Evolutionary conservation across 2,329 filamentous ascomycete genomes (phyloP).

Genomic region (Macrophomina pseudophaseolina): DNA sequence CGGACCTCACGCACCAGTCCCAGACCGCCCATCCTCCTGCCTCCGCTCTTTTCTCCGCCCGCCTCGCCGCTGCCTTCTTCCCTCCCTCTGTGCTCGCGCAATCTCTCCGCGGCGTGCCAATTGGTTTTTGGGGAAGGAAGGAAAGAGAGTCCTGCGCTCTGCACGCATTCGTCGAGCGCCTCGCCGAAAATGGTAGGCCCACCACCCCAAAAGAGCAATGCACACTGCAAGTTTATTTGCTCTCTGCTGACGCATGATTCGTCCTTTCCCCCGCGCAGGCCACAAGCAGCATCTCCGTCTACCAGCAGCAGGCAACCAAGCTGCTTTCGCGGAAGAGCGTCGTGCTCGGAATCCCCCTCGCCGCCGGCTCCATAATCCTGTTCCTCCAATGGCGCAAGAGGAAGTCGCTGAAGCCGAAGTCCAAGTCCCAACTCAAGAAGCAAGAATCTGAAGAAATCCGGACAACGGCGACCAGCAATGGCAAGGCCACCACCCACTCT

Average conservation of each 20-base stretch:
- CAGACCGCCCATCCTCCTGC: constrained; percentile 21
- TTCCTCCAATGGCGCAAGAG: constrained; percentile 27
- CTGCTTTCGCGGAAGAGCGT: constrained; percentile 25
- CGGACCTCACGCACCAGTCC: constrained; percentile 7
- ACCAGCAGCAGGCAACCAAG: constrained; percentile 25
- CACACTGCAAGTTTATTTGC: neutral
- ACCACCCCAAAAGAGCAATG: neutral
- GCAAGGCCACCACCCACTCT: neutral
- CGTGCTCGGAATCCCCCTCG: constrained; percentile 18
- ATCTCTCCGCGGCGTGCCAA: neutral
- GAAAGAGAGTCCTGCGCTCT: neutral
- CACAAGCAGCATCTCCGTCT: constrained; percentile 18
- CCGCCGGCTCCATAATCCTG: constrained; percentile 24
- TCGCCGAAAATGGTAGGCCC: constrained; percentile 18
- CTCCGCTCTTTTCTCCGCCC: constrained; percentile 12
- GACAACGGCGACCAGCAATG: neutral
- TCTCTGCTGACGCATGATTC: neutral
- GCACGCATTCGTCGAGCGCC: constrained; percentile 5
- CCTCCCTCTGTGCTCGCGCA: neutral
- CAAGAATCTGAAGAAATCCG: neutral
- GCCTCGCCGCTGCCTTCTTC: neutral
- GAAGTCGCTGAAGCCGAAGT: constrained; percentile 22
- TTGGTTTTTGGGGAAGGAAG: neutral
- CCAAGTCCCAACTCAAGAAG: constrained; percentile 1
- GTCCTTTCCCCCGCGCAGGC: neutral